These are phyloP conservation scores for Daedaleopsis sinensis DNA, from an alignment of 768 basidiomycete species.

Conservation along the genomic window DNA sequence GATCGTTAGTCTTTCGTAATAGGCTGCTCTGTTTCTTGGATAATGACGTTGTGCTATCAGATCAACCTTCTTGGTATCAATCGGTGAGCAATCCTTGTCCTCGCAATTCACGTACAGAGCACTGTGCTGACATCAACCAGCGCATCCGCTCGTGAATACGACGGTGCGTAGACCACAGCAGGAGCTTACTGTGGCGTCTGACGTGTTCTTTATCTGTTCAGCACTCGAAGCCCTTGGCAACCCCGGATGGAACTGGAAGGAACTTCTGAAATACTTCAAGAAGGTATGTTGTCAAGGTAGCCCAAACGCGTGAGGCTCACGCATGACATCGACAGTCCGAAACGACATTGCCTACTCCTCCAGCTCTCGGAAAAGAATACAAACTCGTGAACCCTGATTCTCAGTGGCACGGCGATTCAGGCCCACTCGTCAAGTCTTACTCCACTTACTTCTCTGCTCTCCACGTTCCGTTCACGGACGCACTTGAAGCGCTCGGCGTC, in stretches of 20 bases:
- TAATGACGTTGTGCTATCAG: not conserved
- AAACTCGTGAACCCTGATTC: not conserved
- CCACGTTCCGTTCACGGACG: slow-evolving; percentile 10
- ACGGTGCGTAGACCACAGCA: slow-evolving; percentile 1
- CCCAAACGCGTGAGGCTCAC: not conserved
- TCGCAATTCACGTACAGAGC: too few relatives aligned
- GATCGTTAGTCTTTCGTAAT: not conserved
- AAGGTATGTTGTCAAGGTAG: slow-evolving; percentile 11
- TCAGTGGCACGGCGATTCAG: slow-evolving; percentile 16
- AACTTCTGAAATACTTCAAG: slow-evolving; percentile 26
- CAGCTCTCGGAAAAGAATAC: not conserved
- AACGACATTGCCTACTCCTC: slow-evolving; percentile 5
- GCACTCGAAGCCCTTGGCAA: slow-evolving; percentile 27
- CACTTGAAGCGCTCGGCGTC: slow-evolving; percentile 17
- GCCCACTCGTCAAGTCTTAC: slow-evolving; percentile 23
- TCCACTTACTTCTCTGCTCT: slow-evolving; percentile 13
- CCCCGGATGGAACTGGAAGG: slow-evolving; percentile 32
- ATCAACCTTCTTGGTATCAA: slow-evolving; percentile 16
- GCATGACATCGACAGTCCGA: not conserved
- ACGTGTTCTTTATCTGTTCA: not conserved
- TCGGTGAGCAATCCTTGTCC: not conserved
- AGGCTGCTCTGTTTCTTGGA: too few relatives aligned
- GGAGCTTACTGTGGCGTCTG: not conserved
- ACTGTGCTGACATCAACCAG: not conserved
- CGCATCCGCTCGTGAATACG: slow-evolving; percentile 13